Evolutionary conservation across 1,139 yeast species (phyloP), one percentile per base, ranked within the genome.

Genomic region (Geotrichum histeridarum): DNA sequence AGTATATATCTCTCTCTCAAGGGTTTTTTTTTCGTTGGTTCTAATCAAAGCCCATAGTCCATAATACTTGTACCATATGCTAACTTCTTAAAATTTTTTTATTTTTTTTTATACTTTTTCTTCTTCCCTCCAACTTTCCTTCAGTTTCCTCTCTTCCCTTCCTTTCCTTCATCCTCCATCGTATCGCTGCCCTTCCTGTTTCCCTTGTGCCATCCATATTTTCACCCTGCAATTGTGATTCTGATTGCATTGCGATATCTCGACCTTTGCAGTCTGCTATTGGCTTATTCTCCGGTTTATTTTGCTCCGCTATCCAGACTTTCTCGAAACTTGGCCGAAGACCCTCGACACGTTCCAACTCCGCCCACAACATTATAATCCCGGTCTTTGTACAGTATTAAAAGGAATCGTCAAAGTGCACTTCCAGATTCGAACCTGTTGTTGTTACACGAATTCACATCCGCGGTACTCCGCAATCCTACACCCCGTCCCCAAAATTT

Each of bases 391-490:
- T 33, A 11, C 37, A n/a, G 6, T 7, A 11, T 33, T n/a, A 4
- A 4, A 8, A n/a, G 15, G 46, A 22, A 22, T 5, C 27, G 27
- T 22, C 27, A 22, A 22, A 22, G 27, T 22, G 27, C 27, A 3
- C 27, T 3, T 22, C 27, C 5, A 3, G 27, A 22, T 3, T 22
- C 27, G 27, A 22, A 22, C 27, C 27, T 22, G 27, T 22, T 22
- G 27, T 22, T 22, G 27, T 22, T 22, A 22, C 27, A 22, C 27
- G 4, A 3, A 22, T 22, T 22, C 27, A 22, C 27, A 22, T 22
- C 27, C 27, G 27, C 46, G 46, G 46, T 22, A 9, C 9, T 42
- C 46, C 46, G 46, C 46, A 42, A 11, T 30, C 14, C 12, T 30
- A 11, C 46, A 27, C 30, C 46, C 27, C 35, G 18, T 42, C 46